phyloP scores from a whole-genome alignment of 495 filamentous ascomycete species.

The Neurospora sp. region DNA sequence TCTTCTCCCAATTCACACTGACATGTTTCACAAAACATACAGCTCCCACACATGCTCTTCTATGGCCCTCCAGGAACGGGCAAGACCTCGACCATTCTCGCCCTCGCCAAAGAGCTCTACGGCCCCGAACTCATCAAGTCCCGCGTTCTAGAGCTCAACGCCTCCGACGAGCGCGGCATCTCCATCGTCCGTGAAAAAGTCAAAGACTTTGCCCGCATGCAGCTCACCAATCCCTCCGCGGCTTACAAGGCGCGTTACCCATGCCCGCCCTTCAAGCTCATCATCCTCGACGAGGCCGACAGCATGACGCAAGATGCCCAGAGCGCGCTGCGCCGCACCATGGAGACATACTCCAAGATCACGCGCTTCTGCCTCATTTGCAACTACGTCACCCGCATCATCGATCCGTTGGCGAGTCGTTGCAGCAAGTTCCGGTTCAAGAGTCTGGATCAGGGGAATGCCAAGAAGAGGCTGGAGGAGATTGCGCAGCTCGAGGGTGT shows the following conservation, averaged over 20 bases:
- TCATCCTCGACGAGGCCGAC: constrained; percentile 95
- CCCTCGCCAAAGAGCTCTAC: constrained; percentile 93
- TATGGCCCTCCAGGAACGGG: constrained; percentile 96
- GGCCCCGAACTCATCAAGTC: constrained; percentile 89
- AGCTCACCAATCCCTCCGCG: constrained; percentile 71
- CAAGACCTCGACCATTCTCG: constrained; percentile 96
- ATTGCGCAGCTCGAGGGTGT: constrained; percentile 75
- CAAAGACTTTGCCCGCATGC: constrained; percentile 93
- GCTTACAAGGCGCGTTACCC: constrained; percentile 66
- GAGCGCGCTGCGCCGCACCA: constrained; percentile 80
- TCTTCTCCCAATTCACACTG: not conserved
- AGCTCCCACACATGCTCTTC: constrained; percentile 99
- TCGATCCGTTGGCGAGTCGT: constrained; percentile 83
- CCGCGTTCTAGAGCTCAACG: constrained; percentile 95
- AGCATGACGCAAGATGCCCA: constrained; percentile 99
- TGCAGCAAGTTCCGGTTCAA: constrained; percentile 99
- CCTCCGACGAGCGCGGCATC: constrained; percentile 96
- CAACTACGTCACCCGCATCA: constrained; percentile 97
- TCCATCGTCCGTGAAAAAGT: constrained; percentile 96
- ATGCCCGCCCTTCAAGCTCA: constrained; percentile 96
- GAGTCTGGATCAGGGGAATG: constrained; percentile 74
- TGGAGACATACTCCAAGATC: constrained; percentile 96
- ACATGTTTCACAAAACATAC: constrained; percentile 2
- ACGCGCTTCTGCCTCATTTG: constrained; percentile 96
- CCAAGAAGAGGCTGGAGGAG: constrained; percentile 60